Base-by-base conservation (phyloP, 768 basidiomycete species). In the Agaricus subrufescens region DNA sequence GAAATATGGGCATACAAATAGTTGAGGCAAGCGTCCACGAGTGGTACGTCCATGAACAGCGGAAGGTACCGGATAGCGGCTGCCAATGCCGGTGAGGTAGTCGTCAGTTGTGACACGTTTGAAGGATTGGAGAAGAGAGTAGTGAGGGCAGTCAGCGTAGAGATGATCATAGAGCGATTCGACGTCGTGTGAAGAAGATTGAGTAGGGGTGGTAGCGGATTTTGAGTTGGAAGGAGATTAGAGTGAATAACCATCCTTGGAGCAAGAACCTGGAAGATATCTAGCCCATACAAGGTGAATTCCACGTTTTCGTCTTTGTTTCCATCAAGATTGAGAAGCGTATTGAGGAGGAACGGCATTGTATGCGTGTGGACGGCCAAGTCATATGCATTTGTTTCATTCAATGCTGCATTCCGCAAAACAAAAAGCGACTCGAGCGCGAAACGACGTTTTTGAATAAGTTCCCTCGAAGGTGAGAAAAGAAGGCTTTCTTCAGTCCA, bases 391-490 rank as follows among this genome's bases (percentile, higher is more conserved):
- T 91, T 93, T 50, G 76, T 74, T 45, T 87, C 84, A 58, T 85
- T 79, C 43, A 87, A 71, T n/a, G 86, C 81, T 5, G 86, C 80
- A 67, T 97, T 97, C n/a, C 94, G 83, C 42, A 99, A 77, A 56
- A 97, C 76, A 60, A 91, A 87, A 43, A 94, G 75, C 2, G 89
- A 89, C 65, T 96, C 91, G 39, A 88, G 74, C n/a, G 94, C 92
- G 65, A 91, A 85, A 58, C 85, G 79, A 26, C 85, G 80, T 57
- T 82, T 83, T 31, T 75, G 74, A 43, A 78, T 75, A 44, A 75
- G 69, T 15, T 78, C 77, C 9, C 76, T 75, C 0, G 80, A 67
- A 15, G 78, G 65, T 27, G 86, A 80, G 60, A 91, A 92, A 38
- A 91, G 69, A 8, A 70, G 52, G 31, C 73, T 60, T 37, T 66